Base-by-base conservation (phyloP, 2,329 filamentous ascomycete genomes). In the Gaeumannomyces sp. region DNA sequence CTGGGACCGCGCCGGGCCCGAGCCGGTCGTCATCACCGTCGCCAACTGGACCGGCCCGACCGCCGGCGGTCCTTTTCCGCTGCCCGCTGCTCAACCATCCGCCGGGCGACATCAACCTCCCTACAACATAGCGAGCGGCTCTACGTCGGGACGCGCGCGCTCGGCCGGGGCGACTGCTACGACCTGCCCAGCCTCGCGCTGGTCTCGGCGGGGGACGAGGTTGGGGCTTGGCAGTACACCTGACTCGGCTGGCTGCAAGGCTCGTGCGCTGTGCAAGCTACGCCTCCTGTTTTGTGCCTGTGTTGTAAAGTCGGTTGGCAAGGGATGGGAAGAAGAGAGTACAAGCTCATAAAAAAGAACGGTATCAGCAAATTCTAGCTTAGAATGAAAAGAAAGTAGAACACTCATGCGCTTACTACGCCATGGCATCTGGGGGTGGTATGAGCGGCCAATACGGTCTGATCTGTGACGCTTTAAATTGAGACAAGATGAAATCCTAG, bases 201-300 rank as follows among this genome's bases (percentile, higher is more conserved):
- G 56, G 27, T 13, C 19, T 2, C 2, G 19, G 13, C 4, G 5
- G 27, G 25, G 11, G 25, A n/a, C 19, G 13, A 13, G 56, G 11
- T n/a, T 59, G 56, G 56, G 11, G 56, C 56, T 59, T 59, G 56
- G 56, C 5, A 59, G 56, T 59, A 59, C n/a, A n/a, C n/a, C n/a
- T 53, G 45, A 53, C n/a, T n/a, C n/a, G n/a, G n/a, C 29, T 29
- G 29, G 29, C 29, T 6, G 29, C 29, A n/a, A 6, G 3, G 29
- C 29, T 29, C 29, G 29, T 29, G 6, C 29, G 29, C 29, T 29
- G 29, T 29, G 29, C 29, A 29, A 29, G 29, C 29, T 5, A 10
- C 6, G 31, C 7, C 31, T 11, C 2, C 7, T 11, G 31, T 33
- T 33, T 33, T 33, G 4, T 5, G 31, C 8, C 8, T 33, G 33